Evolutionary conservation across 2,329 filamentous ascomycete genomes (phyloP).

Genomic region (Botrytis medusae): DNA sequence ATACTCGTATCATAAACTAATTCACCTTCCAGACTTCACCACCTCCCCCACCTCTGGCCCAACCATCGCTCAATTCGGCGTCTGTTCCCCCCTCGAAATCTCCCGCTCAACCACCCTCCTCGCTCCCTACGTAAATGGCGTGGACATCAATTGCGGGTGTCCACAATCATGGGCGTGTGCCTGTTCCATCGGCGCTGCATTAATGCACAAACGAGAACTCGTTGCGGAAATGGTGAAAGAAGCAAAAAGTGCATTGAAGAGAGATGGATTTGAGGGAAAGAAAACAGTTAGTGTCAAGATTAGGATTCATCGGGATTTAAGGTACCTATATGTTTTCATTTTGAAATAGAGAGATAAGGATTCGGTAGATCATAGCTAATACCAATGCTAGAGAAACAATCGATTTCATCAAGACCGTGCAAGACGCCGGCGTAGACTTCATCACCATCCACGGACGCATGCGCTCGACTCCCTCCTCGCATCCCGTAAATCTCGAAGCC

Average conservation of each 20-base stretch:
- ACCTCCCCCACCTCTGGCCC: slow-evolving; percentile 55
- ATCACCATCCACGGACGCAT: slow-evolving; percentile 70
- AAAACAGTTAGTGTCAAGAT: slow-evolving; percentile 68
- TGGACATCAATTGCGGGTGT: slow-evolving; percentile 72
- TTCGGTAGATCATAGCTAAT: neutral
- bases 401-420: slow-evolving; percentile 62
- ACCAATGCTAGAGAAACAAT: slow-evolving; percentile 43
- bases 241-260: slow-evolving; percentile 52
- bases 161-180: slow-evolving; percentile 72
- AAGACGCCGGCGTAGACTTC: slow-evolving; percentile 62
- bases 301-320: slow-evolving; percentile 63
- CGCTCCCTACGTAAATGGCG: slow-evolving; percentile 60
- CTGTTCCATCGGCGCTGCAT: slow-evolving; percentile 64
- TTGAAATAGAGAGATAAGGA: too few relatives aligned
- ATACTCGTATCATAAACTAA: neutral
- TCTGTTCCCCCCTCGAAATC: slow-evolving; percentile 60
- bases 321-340: slow-evolving; percentile 29
- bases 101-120: slow-evolving; percentile 62
- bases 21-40: slow-evolving; percentile 53
- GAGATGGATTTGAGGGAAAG: slow-evolving; percentile 53
- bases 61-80: slow-evolving; percentile 67
- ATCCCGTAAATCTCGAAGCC: slow-evolving; percentile 61
- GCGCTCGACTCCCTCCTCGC: slow-evolving; percentile 58
- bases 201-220: slow-evolving; percentile 64
- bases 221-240: slow-evolving; percentile 65